Evolutionary conservation across 345 rosid genomes (phyloP).

Genomic region (Populus tremula): DNA sequence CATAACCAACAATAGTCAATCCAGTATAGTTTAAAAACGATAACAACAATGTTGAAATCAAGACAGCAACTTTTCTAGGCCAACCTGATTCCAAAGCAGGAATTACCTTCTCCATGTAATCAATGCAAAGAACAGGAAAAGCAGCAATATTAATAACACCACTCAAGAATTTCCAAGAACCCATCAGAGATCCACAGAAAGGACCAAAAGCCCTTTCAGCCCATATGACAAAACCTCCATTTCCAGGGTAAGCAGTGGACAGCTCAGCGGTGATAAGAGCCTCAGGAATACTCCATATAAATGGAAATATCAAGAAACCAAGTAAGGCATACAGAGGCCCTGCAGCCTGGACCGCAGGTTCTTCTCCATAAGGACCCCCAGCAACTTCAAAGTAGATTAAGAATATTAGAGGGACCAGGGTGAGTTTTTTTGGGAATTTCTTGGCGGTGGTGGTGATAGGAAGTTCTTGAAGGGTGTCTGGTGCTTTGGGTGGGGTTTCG

Average conservation of each 20-base stretch:
- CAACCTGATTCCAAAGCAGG: constrained; percentile 50
- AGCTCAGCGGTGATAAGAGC: constrained; percentile 88
- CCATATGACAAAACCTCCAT: constrained; percentile 87
- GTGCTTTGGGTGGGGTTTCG: background rate
- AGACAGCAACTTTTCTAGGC: constrained; percentile 44
- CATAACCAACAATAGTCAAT: constrained; percentile 66
- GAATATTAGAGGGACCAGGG: constrained; percentile 75
- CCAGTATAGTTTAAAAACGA: constrained; percentile 74
- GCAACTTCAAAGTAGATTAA: constrained; percentile 91
- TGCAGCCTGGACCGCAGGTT: constrained; percentile 69
- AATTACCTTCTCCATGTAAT: constrained; percentile 51
- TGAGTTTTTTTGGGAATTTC: constrained; percentile 40
- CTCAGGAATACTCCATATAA: constrained; percentile 87
- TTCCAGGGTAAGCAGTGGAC: constrained; percentile 78
- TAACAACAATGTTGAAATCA: constrained; percentile 39
- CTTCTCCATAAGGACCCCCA: constrained; percentile 83
- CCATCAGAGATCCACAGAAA: constrained; percentile 71
- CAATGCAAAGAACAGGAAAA: constrained; percentile 64
- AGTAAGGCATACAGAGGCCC: constrained; percentile 69
- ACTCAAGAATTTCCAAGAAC: constrained; percentile 73
- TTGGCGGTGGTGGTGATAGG: constrained; percentile 15
- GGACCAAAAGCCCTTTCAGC: constrained; percentile 75
- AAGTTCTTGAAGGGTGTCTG: background rate
- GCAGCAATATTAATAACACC: constrained; percentile 82
- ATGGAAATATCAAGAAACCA: constrained; percentile 74